Base-by-base conservation (phyloP, 257 asterid genomes). In the Gardenia jasminoides region DNA sequence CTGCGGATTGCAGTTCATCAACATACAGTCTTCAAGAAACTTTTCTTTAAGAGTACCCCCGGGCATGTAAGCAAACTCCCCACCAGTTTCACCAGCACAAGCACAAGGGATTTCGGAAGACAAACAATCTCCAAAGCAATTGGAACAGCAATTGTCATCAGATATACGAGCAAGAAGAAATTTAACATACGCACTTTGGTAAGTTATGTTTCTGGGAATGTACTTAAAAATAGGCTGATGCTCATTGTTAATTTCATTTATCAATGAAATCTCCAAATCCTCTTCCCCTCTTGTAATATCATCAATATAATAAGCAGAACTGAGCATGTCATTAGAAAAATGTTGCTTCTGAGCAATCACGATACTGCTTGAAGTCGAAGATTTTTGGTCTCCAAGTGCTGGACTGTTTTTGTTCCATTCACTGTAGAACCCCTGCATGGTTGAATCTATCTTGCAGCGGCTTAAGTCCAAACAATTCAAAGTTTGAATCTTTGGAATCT, bases 41-140 rank as follows among this genome's bases (percentile, higher is more conserved):
- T 80, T 84, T n/a, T 87, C 86, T 75, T 78, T 88, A 24, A 91
- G 76, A 36, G 86, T 79, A 26, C 96, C 94, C 62, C 83, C 93
- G 16, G 62, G 76, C 0, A 89, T 81, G 67, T 93, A 93, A 28
- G 94, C 97, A 64, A 80, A 93, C 46, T 91, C 94, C 24, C 97
- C 97, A 44, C 93, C 89, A 9, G 96, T 90, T 46, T 86, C 89
- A 67, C 87, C 78, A 82, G 98, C 93, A 83, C 98, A 91, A 15
- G 89, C 88, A 87, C 96, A 92, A 5, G 96, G 92, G 80, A 89
- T 79, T 56, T 88, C 76, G 39, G 82, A 74, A 6, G 86, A 82
- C 28, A 93, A 87, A 77, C 98, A 90, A 59, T 93, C 89, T 47
- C 89, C 93, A 1, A 6, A 68, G 69, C 97, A 91, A 44, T 79